Conservation (phyloP, 305 asterid genomes). For the Fraxinus albicans region DNA sequence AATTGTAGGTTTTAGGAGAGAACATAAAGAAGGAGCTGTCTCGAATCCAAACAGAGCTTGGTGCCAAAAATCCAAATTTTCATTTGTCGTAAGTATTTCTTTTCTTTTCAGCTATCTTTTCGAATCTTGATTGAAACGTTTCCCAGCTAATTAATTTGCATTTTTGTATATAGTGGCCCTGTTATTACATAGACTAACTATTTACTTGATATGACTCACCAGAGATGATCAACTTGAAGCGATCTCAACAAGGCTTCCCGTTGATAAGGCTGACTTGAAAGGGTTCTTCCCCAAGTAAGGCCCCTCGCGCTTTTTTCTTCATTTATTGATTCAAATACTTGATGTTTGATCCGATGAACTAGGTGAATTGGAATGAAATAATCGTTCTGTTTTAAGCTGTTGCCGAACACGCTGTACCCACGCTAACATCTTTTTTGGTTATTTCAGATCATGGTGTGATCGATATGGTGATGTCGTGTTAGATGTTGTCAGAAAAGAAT, state of each 20-base stretch:
- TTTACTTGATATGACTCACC: constrained; percentile 5
- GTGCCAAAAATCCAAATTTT: constrained; percentile 28
- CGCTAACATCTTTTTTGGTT: neutral
- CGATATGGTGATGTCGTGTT: constrained; percentile 54
- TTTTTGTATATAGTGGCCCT: neutral
- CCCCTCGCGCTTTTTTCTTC: neutral
- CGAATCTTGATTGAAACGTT: neutral
- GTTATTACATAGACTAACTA: neutral
- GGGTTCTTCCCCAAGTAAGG: constrained; percentile 62
- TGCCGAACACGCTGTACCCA: neutral
- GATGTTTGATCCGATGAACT: neutral
- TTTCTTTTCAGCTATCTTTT: neutral
- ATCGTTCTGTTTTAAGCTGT: neutral
- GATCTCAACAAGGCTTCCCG: constrained; percentile 77
- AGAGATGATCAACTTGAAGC: constrained; percentile 77
- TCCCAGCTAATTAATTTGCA: neutral
- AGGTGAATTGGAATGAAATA: neutral
- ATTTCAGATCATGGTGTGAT: constrained; percentile 66
- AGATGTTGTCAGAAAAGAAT: constrained; percentile 71
- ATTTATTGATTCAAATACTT: neutral
- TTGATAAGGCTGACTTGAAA: constrained; percentile 61
- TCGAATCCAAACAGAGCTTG: constrained; percentile 43
- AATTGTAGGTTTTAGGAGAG: constrained; percentile 61
- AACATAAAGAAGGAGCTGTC: constrained; percentile 60
- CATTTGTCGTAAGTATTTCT: constrained; percentile 47